Evolutionary conservation across 495 filamentous ascomycete genomes (phyloP).

Genomic region (Daldinia concentrica): DNA sequence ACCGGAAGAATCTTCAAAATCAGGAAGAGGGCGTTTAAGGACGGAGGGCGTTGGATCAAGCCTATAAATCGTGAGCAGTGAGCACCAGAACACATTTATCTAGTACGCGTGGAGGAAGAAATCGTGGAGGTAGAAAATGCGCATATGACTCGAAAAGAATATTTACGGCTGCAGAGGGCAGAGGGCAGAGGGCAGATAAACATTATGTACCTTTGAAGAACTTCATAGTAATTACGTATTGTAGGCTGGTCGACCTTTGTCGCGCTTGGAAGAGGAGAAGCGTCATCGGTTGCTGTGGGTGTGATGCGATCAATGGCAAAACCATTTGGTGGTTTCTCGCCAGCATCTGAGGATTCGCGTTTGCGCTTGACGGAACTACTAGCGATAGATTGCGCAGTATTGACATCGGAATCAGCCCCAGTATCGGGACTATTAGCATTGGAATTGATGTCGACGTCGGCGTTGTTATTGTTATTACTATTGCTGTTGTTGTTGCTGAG

Average conservation of each 20-base stretch:
- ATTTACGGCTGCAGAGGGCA: background rate
- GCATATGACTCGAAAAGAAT: constrained; percentile 5
- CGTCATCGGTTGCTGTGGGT: constrained; percentile 13
- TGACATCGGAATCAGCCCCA: constrained; percentile 31
- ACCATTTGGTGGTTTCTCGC: constrained; percentile 41
- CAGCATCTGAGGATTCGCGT: constrained; percentile 60
- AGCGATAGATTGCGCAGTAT: constrained; percentile 53
- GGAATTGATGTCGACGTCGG: constrained; percentile 23
- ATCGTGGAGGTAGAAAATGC: background rate
- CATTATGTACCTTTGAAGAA: constrained; percentile 50
- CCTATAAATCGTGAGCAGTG: constrained; percentile 46
- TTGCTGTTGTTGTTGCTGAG: constrained; percentile 19
- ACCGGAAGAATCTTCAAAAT: constrained; percentile 42
- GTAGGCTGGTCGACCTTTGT: constrained; percentile 37
- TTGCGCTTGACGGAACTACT: constrained; percentile 62
- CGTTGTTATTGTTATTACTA: constrained; percentile 8
- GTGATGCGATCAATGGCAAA: constrained; percentile 20
- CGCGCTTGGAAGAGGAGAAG: constrained; percentile 12
- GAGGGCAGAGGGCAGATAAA: background rate
- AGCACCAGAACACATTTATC: constrained; percentile 26
- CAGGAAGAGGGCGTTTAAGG: constrained; percentile 56
- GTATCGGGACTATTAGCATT: constrained; percentile 13
- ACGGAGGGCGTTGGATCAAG: constrained; percentile 55
- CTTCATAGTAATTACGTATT: constrained; percentile 54
- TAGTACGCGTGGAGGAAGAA: constrained; percentile 10